Base-by-base conservation (phyloP, 345 rosid genomes). In the Luvunga scandens region DNA sequence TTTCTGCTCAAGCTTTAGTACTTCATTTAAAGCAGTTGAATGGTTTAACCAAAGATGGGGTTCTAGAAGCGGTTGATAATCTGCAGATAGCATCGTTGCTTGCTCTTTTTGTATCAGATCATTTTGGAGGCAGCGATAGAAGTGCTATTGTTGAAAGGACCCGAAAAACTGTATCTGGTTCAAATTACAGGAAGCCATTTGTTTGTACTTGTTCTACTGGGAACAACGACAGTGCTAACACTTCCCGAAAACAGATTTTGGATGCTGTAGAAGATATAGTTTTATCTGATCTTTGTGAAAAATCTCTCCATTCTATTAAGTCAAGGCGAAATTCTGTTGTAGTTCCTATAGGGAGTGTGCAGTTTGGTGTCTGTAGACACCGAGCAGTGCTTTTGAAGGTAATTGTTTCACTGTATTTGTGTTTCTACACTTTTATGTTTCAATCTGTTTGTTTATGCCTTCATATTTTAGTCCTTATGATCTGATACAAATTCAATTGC, bases 331-430 rank as follows among this genome's bases (percentile, higher is more conserved):
- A 86, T 67, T 94, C 98, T 76, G 80, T 96, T 42, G 75, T 96
- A 36, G 91, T 94, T 86, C 99, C 99, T 55, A 79, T 96, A 42
- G 99, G 99, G 33, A 77, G 84, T 77, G 85, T 96, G 83, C 92
- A 90, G 80, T 90, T 92, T 83, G 99, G 98, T 50, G 89, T 96
- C 24, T 96, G 99, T 83, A 90, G 99, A 77, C 99, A 96, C 75
- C 90, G 98, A 84, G 93, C 99, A 36, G 79, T 94, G 83, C 94
- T 96, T 69, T 78, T 96, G 92, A 96, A 96, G 97, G 99, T 96
- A 77, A 61, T 78, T 68, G 6, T 56, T 75, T 22, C 9, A 0
- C 27, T 69, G 19, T 5, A 28, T 77, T n/a, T 16, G 10, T 64
- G 9, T 38, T 73, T 55, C 7, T 28, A 33, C n/a, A 30, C 69